Percentiles rank a stretch among this genome's conserved stretches.
Evolutionary conservation across 805 yeast species (phyloP).

Genomic region (Cyberlindnera mississippiensis): DNA sequence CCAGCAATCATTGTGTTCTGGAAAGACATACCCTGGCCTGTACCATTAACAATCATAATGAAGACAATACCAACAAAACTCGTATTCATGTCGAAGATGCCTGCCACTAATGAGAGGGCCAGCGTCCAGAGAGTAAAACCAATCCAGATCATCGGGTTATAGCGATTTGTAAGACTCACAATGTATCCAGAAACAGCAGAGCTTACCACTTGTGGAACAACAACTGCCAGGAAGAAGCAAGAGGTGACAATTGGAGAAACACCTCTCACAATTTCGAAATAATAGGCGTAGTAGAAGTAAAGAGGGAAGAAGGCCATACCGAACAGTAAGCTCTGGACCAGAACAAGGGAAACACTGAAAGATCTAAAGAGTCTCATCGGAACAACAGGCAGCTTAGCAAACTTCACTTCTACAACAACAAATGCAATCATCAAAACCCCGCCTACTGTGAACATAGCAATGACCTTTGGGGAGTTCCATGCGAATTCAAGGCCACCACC

Average conservation of each 20-base stretch:
- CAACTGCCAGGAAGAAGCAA: constrained; percentile 17
- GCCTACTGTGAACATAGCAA: constrained; percentile 41
- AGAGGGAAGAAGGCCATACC: constrained; percentile 47
- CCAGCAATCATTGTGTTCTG: constrained; percentile 21
- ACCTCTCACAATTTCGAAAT: constrained; percentile 25
- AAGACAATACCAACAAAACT: constrained; percentile 34
- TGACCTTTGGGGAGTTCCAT: constrained; percentile 48
- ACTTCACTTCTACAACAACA: constrained; percentile 40
- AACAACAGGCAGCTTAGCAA: constrained; percentile 49
- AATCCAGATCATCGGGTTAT: constrained; percentile 16
- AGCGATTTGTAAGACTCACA: constrained; percentile 14
- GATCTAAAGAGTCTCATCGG: constrained; percentile 44
- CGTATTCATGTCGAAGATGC: constrained; percentile 10
- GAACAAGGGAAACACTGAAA: constrained; percentile 32
- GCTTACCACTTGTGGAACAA: constrained; percentile 11
- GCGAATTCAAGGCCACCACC: constrained; percentile 58
- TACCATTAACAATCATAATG: constrained; percentile 35
- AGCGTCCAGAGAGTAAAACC: constrained; percentile 21
- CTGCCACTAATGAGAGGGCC: constrained; percentile 12
- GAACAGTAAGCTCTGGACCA: constrained; percentile 41
- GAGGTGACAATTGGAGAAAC: constrained; percentile 16
- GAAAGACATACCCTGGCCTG: constrained; percentile 32
- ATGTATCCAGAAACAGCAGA: constrained; percentile 18
- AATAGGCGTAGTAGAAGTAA: constrained; percentile 45
- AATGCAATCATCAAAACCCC: constrained; percentile 39